A percentile compares a stretch with the other conserved stretches of the same genome.
Evolutionary conservation across 2,329 filamentous ascomycete species (phyloP).

Genomic region (Hirsutella rhossiliensis): DNA sequence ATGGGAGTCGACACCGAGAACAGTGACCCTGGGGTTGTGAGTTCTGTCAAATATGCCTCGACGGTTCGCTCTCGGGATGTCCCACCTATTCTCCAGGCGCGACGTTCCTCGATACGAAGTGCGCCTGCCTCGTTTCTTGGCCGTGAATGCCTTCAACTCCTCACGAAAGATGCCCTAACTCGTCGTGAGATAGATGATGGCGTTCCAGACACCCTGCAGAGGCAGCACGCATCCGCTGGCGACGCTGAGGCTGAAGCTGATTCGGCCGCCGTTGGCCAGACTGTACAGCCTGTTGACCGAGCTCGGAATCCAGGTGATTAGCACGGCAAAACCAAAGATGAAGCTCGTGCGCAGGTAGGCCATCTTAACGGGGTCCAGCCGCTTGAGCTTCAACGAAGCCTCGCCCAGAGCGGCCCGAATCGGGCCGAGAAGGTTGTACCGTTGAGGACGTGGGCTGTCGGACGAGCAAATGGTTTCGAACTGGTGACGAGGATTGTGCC

Average conservation of each 20-base stretch:
- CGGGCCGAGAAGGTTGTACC: slow-evolving; percentile 9
- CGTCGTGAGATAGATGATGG: slow-evolving; percentile 61
- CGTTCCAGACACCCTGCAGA: slow-evolving; percentile 71
- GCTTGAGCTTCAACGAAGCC: slow-evolving; percentile 18
- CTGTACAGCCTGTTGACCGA: slow-evolving; percentile 64
- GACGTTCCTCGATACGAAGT: slow-evolving; percentile 5
- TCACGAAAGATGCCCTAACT: slow-evolving; percentile 31
- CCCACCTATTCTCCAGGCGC: slow-evolving; percentile 16
- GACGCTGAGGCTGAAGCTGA: slow-evolving; percentile 54
- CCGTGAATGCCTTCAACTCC: slow-evolving; percentile 10
- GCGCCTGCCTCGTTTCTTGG: slow-evolving; percentile 2
- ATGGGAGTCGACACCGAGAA: too few species aligned
- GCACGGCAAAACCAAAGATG: slow-evolving; percentile 45
- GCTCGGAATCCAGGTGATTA: slow-evolving; percentile 52
- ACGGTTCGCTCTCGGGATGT: slow-evolving; percentile 7
- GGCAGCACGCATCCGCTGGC: slow-evolving; percentile 61
- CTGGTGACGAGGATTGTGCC: slow-evolving; percentile 7
- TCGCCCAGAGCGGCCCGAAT: slow-evolving; percentile 14
- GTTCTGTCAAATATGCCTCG: slow-evolving; percentile 11
- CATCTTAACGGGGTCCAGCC: slow-evolving; percentile 42
- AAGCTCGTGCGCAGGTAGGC: slow-evolving; percentile 49
- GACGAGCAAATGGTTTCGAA: slow-evolving; percentile 19
- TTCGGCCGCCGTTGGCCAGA: slow-evolving; percentile 34
- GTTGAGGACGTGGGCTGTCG: slow-evolving; percentile 5
- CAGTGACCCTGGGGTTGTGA: slow-evolving; percentile 1